Conservation (phyloP, 1,139 yeast species). For the Scheffersomyces illinoinensis region DNA sequence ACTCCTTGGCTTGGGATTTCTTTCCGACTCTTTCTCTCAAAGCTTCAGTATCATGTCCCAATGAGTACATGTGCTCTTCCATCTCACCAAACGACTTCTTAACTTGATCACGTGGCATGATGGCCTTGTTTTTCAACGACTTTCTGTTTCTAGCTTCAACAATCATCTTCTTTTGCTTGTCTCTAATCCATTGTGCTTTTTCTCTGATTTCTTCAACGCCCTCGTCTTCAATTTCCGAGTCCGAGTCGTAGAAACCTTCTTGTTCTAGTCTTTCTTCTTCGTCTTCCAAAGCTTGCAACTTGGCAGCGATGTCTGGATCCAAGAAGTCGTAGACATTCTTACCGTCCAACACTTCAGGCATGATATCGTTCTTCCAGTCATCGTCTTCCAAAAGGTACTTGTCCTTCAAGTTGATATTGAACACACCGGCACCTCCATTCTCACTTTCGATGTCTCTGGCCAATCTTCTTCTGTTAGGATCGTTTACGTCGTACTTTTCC, state of each 20-base stretch:
- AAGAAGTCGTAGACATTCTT: constrained; percentile 95
- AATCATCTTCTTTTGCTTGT: constrained; percentile 91
- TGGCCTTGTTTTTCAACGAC: constrained; percentile 81
- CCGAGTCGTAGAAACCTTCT: constrained; percentile 95
- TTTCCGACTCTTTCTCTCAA: constrained; percentile 52
- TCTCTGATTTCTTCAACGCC: constrained; percentile 74
- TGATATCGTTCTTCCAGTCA: constrained; percentile 94
- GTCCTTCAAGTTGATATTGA: constrained; percentile 88
- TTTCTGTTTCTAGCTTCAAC: constrained; percentile 86
- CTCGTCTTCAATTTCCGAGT: constrained; percentile 67
- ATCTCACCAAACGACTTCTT: constrained; percentile 75
- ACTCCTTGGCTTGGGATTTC: constrained; percentile 36
- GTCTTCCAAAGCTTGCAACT: constrained; percentile 91
- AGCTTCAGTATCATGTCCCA: constrained; percentile 83
- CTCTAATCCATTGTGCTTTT: constrained; percentile 94
- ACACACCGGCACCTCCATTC: constrained; percentile 99
- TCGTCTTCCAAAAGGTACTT: constrained; percentile 90
- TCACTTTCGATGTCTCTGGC: constrained; percentile 90
- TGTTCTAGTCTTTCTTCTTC: constrained; percentile 92
- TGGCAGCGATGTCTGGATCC: constrained; percentile 92
- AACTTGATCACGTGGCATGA: constrained; percentile 89
- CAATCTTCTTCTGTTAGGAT: constrained; percentile 78
- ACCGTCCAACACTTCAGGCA: constrained; percentile 97
- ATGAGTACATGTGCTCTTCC: constrained; percentile 85
- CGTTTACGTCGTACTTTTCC: constrained; percentile 72